Percentiles rank a stretch among this genome's conserved stretches.
phyloP scores from a whole-genome alignment of 257 asterid species.

The Cordia subcordata region DNA sequence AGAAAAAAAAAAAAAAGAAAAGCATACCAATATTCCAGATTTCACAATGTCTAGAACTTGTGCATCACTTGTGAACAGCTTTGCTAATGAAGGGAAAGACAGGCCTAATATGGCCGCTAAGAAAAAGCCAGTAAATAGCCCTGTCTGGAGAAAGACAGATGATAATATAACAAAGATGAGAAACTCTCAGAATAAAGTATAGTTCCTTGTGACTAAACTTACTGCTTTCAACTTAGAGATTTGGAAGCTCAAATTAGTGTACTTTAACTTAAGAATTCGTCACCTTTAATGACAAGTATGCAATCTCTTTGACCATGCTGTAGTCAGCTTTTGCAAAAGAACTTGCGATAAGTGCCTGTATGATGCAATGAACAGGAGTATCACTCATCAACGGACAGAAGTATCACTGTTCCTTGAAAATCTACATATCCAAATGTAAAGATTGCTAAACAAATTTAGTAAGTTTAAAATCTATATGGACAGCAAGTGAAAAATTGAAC shows the following conservation, averaged over 20 bases:
- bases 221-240: no score
- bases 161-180: conserved; percentile 1
- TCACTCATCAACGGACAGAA: not conserved
- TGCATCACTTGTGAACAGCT: conserved; percentile 33
- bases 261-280: not conserved
- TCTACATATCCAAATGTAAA: no score
- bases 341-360: conserved; percentile 44
- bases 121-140: conserved; percentile 33
- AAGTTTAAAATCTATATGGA: no score
- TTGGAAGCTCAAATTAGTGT: not conserved
- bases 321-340: conserved; percentile 35
- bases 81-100: conserved; percentile 34
- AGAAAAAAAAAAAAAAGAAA: not conserved
- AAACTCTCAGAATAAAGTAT: not conserved
- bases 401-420: no score
- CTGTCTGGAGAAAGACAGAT: conserved; percentile 18
- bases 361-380: not conserved
- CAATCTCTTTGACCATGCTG: conserved; percentile 29
- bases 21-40: conserved; percentile 32
- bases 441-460: no score
- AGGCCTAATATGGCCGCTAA: conserved; percentile 32
- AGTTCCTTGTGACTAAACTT: no score
- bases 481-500: no score
- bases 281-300: conserved; percentile 31
- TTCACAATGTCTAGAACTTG: conserved; percentile 33